Evolutionary conservation across 2,329 filamentous ascomycete species (phyloP).

Genomic region (Fusarium sp.): DNA sequence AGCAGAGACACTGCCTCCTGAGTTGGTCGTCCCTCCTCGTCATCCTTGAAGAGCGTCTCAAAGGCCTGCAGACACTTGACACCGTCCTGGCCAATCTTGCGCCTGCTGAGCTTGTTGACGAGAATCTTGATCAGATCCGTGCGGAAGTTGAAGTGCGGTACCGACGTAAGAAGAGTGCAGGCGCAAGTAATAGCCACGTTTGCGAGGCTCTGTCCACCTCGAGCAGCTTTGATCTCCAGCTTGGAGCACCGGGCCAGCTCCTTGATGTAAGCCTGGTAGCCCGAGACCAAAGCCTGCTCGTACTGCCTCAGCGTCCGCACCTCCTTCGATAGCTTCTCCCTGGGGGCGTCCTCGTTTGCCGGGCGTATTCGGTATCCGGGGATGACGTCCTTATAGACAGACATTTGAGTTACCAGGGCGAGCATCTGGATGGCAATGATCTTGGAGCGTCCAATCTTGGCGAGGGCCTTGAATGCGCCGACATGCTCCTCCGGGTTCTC

Average conservation of each 20-base stretch:
- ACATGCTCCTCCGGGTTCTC: constrained; percentile 93
- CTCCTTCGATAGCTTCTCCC: constrained; percentile 88
- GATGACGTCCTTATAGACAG: constrained; percentile 94
- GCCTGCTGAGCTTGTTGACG: constrained; percentile 79
- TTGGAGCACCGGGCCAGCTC: constrained; percentile 74
- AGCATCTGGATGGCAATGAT: constrained; percentile 83
- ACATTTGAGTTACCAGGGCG: constrained; percentile 82
- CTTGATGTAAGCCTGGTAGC: constrained; percentile 85
- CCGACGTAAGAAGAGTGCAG: constrained; percentile 78
- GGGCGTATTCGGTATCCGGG: constrained; percentile 95
- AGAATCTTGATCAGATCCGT: constrained; percentile 86
- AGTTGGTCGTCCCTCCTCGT: constrained; percentile 88
- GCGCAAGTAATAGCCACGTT: constrained; percentile 85
- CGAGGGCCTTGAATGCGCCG: constrained; percentile 77
- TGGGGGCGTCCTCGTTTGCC: constrained; percentile 74
- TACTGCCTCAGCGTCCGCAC: constrained; percentile 82
- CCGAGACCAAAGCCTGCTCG: constrained; percentile 84
- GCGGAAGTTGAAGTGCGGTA: constrained; percentile 98
- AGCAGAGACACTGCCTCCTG: constrained; percentile 85
- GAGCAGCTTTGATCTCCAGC: constrained; percentile 53
- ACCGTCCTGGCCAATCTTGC: constrained; percentile 76
- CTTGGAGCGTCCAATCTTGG: constrained; percentile 72
- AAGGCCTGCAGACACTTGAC: constrained; percentile 78
- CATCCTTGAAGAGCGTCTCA: constrained; percentile 81
- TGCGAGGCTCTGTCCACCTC: constrained; percentile 62